These are phyloP conservation scores for Fusarium multiceps DNA, from an alignment of 2,329 filamentous ascomycete genomes.

Conservation along the genomic window DNA sequence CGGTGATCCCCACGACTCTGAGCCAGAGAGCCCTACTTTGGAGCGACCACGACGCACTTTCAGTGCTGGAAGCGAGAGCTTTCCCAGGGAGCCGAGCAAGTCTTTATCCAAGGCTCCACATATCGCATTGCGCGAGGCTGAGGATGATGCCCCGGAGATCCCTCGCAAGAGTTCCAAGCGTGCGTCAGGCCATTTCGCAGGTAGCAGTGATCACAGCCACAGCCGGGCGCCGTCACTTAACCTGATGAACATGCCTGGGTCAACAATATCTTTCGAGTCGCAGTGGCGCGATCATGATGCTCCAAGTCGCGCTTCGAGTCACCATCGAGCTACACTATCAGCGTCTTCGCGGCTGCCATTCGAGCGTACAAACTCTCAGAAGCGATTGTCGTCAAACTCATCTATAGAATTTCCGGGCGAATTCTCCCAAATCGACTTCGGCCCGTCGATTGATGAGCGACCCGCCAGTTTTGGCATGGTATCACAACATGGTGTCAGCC, in stretches of 20 bases:
- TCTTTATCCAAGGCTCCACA: slow-evolving; percentile 38
- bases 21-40: slow-evolving; percentile 52
- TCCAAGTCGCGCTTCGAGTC: slow-evolving; percentile 39
- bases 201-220: slow-evolving; percentile 41
- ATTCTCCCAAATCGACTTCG: slow-evolving; percentile 56
- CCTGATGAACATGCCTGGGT: slow-evolving; percentile 42
- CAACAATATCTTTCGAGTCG: slow-evolving; percentile 39
- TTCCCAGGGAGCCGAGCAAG: slow-evolving; percentile 38
- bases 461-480: slow-evolving; percentile 68
- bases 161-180: slow-evolving; percentile 80
- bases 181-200: slow-evolving; percentile 55
- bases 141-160: slow-evolving; percentile 64
- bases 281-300: slow-evolving; percentile 35
- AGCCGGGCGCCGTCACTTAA: slow-evolving; percentile 52
- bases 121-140: slow-evolving; percentile 35
- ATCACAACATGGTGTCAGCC: slow-evolving; percentile 66
- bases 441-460: slow-evolving; percentile 56
- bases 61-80: slow-evolving; percentile 58
- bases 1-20: slow-evolving; percentile 59
- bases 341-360: slow-evolving; percentile 61
- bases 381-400: slow-evolving; percentile 62
- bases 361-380: slow-evolving; percentile 65
- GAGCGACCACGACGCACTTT: slow-evolving; percentile 44
- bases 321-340: slow-evolving; percentile 41
- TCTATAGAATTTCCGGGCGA: slow-evolving; percentile 62